Conservation (phyloP, 768 basidiomycete species). For the Exidia glandulosa region DNA sequence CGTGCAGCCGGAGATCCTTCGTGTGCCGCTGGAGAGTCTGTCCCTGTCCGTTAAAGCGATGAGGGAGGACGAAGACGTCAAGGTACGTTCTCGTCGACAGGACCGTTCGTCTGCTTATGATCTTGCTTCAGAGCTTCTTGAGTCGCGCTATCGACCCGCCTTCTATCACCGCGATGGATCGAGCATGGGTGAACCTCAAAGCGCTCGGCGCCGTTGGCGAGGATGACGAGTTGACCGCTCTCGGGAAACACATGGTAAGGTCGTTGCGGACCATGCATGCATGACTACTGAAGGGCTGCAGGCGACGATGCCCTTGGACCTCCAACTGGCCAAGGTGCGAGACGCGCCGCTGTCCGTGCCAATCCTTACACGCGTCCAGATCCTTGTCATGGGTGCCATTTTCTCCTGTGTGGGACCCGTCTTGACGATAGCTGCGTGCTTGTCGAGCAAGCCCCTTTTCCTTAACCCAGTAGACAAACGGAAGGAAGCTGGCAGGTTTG, state of each 20-base stretch:
- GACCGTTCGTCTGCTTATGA: constrained; percentile 6
- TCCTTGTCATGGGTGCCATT: constrained; percentile 76
- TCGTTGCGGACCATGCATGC: not conserved
- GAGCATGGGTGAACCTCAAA: constrained; percentile 59
- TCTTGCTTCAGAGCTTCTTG: constrained; percentile 58
- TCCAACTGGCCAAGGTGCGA: constrained; percentile 71
- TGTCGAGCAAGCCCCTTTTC: constrained; percentile 87
- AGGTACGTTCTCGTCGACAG: constrained; percentile 26
- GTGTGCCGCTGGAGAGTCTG: constrained; percentile 76
- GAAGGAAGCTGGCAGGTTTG: constrained; percentile 65
- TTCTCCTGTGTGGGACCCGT: constrained; percentile 77
- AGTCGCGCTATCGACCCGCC: constrained; percentile 78
- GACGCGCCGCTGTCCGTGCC: not conserved
- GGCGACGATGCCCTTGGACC: constrained; percentile 80
- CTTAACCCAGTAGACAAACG: constrained; percentile 70
- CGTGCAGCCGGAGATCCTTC: constrained; percentile 78
- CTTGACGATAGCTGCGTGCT: constrained; percentile 66
- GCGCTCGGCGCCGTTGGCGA: constrained; percentile 69
- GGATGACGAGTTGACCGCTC: constrained; percentile 56
- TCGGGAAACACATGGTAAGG: constrained; percentile 69
- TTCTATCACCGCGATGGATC: constrained; percentile 58
- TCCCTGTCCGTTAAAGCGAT: constrained; percentile 74
- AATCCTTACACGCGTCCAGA: constrained; percentile 30
- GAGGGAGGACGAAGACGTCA: constrained; percentile 67
- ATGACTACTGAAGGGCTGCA: constrained; percentile 16